Conservation (phyloP, 495 filamentous ascomycete species). For the Sordaria brevicollis region DNA sequence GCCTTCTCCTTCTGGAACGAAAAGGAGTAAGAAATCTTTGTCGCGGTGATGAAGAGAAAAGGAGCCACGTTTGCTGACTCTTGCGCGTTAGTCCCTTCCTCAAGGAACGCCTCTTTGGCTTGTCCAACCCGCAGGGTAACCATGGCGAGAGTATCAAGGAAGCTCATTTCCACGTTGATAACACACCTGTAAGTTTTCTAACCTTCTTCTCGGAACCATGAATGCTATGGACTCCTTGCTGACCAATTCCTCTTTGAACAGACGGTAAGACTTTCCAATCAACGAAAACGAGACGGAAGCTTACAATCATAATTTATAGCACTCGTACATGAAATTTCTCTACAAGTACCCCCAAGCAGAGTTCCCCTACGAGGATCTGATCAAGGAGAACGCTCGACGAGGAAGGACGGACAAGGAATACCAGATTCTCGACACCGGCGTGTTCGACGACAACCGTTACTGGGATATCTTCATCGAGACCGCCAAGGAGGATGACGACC, state of each 20-base stretch:
- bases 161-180: constrained; percentile 91
- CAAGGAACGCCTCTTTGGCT: constrained; percentile 87
- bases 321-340: constrained; percentile 97
- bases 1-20: constrained; percentile 97
- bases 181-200: constrained; percentile 54
- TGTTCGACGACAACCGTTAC: constrained; percentile 85
- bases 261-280: constrained; percentile 28
- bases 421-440: constrained; percentile 82
- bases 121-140: constrained; percentile 92
- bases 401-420: constrained; percentile 72
- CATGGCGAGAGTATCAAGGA: constrained; percentile 97
- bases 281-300: neutral
- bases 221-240: constrained; percentile 3
- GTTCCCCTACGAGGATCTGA: constrained; percentile 83
- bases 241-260: constrained; percentile 14
- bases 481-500: constrained; percentile 81
- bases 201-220: neutral
- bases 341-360: constrained; percentile 92
- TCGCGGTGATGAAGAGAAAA: neutral
- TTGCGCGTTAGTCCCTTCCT: constrained; percentile 60
- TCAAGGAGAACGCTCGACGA: constrained; percentile 72
- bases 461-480: constrained; percentile 98
- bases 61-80: neutral
- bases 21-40: constrained; percentile 59
- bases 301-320: constrained; percentile 38